Base-by-base conservation (phyloP, 345 rosid genomes). In the Streptanthus diversifolius region DNA sequence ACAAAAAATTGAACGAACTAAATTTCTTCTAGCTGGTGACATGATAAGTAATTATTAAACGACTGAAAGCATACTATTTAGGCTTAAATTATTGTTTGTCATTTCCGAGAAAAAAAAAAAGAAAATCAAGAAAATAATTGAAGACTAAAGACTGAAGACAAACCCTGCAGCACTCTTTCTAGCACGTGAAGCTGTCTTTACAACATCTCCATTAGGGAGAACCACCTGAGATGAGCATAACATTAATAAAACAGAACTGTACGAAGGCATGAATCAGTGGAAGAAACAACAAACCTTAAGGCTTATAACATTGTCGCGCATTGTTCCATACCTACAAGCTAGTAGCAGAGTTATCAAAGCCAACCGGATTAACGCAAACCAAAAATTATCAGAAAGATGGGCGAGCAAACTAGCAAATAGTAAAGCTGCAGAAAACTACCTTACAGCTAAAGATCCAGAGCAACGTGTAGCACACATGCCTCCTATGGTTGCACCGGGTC, bases 401-500 rank as follows among this genome's bases (percentile, higher is more conserved):
- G 70, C 2, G 5, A 75, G 8, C 24, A 53, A 43, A 2, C 62
- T 37, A 64, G 39, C 35, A 35, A 65, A 51, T 12, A 22, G n/a
- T 13, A 18, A 21, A 0, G 17, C 18, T 15, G 61, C 66, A 70
- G 76, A 73, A 27, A 73, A 71, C 43, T 80, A 93, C 98, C 97
- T 86, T 67, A 88, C 96, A 49, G 98, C 97, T 73, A 93, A 81
- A 77, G 97, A 90, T 57, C 97, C 98, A 56, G 97, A 93, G 88
- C 96, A 93, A 40, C 97, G 96, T 57, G 97, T 90, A 61, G 98
- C 93, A 80, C 97, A 90, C 98, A 90, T 93, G 53, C 98, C 98
- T 49, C 98, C 96, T 18, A 93, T 86, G 58, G 84, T 82, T 71
- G 98, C 98, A 55, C 98, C 96, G 17, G 98, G 98, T 39, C 97